A percentile compares a stretch with the other conserved stretches of the same genome.
Conservation (phyloP, 2,329 filamentous ascomycete genomes). For the Colletotrichum ledebouriae region DNA sequence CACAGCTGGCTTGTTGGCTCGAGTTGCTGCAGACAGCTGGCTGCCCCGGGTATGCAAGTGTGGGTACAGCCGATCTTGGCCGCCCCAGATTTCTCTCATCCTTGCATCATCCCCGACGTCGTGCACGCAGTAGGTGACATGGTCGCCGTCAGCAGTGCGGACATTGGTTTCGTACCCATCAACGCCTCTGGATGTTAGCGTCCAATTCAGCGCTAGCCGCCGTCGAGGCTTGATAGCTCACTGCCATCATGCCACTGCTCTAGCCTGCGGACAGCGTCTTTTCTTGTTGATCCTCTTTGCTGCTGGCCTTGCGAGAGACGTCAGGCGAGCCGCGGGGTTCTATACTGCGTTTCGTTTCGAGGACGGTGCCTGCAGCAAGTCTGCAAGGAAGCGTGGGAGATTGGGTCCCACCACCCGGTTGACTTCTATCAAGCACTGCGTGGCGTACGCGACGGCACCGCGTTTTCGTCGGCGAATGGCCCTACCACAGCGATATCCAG, state of each 20-base stretch:
- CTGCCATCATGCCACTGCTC: neutral
- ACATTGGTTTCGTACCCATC: neutral
- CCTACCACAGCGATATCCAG: constrained; percentile 26
- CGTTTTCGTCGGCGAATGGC: constrained; percentile 31
- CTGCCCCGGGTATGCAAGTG: constrained; percentile 28
- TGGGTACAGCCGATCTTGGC: constrained; percentile 39
- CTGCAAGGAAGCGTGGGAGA: constrained; percentile 22
- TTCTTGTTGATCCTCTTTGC: neutral
- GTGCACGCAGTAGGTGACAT: constrained; percentile 16
- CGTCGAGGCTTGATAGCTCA: neutral
- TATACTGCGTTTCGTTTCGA: constrained; percentile 23
- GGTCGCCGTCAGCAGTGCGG: neutral
- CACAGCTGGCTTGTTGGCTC: constrained; percentile 15
- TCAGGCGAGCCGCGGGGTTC: neutral
- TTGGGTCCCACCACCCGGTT: constrained; percentile 28
- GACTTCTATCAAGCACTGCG: constrained; percentile 15
- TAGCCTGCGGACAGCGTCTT: constrained; percentile 13
- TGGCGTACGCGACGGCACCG: constrained; percentile 15
- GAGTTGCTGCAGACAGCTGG: constrained; percentile 21
- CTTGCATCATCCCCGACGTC: constrained; percentile 34
- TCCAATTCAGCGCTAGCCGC: constrained; percentile 7
- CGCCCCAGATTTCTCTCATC: constrained; percentile 39
- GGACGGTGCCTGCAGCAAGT: constrained; percentile 9
- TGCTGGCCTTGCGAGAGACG: neutral
- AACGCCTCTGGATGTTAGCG: neutral